Percentiles rank a stretch among this genome's conserved stretches.
Evolutionary conservation across 2,329 filamentous ascomycete genomes (phyloP).

Genomic region (Orbilia ellipsospora): DNA sequence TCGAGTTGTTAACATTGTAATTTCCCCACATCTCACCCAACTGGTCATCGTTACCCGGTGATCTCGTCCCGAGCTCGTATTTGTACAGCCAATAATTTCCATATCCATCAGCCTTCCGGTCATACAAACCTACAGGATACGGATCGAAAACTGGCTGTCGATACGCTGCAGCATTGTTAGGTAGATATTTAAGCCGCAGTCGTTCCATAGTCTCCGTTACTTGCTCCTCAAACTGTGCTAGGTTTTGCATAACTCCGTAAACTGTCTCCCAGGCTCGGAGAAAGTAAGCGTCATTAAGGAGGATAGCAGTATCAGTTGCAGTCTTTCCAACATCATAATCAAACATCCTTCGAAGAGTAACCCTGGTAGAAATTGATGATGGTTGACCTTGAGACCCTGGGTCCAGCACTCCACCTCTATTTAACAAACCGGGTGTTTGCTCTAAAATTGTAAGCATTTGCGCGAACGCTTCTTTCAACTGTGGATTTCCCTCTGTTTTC

Average conservation of each 20-base stretch:
- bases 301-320: not conserved
- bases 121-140: slow-evolving; percentile 9
- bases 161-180: not conserved
- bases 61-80: slow-evolving; percentile 10
- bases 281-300: slow-evolving; percentile 25
- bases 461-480: not conserved
- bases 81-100: slow-evolving; percentile 7
- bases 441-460: not conserved
- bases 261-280: slow-evolving; percentile 11
- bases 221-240: not conserved
- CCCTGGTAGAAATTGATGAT: not conserved
- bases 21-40: slow-evolving; percentile 16
- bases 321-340: slow-evolving; percentile 8
- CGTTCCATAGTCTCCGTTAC: not conserved
- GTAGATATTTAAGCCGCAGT: not conserved
- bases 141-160: slow-evolving; percentile 4
- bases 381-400: slow-evolving; percentile 3
- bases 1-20: not conserved
- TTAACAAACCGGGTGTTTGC: slow-evolving; percentile 19
- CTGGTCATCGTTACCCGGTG: not conserved
- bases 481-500: not conserved
- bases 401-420: slow-evolving; percentile 19
- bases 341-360: slow-evolving; percentile 8
- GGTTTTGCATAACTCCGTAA: not conserved
- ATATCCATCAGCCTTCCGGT: slow-evolving; percentile 11